Conservation (phyloP, 2,329 filamentous ascomycete genomes). For the Fusarium scirpi region DNA sequence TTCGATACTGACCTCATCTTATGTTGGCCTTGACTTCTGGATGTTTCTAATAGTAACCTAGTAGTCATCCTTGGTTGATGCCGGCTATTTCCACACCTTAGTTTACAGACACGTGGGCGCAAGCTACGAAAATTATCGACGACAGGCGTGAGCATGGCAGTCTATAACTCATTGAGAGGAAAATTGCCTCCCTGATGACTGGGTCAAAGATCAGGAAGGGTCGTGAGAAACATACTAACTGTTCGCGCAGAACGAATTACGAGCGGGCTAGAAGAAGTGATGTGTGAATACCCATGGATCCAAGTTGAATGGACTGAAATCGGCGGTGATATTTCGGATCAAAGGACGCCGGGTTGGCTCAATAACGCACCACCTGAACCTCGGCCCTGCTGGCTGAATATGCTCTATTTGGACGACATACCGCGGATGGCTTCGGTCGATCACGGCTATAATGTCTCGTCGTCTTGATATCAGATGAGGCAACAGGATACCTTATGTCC, state of each 20-base stretch:
- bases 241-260: conserved; percentile 13
- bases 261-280: neutral
- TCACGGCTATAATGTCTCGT: conserved; percentile 4
- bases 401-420: neutral
- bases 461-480: conserved; percentile 1
- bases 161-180: neutral
- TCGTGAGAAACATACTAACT: neutral
- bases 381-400: conserved; percentile 41
- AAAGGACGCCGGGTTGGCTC: conserved; percentile 36
- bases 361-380: conserved; percentile 30
- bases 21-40: conserved; percentile 22
- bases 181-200: neutral
- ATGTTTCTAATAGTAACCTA: conserved; percentile 12
- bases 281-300: neutral
- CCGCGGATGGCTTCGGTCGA: conserved; percentile 15
- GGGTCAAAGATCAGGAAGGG: neutral
- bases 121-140: conserved; percentile 2
- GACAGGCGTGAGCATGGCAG: neutral
- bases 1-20: neutral
- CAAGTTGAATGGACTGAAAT: conserved; percentile 4
- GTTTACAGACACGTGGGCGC: neutral
- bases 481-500: conserved; percentile 30
- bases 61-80: conserved; percentile 7
- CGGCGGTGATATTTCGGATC: conserved; percentile 40
- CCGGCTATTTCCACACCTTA: conserved; percentile 40